Conservation (phyloP, 176 grass and related monocot species). For the Alopecurus myosuroides region DNA sequence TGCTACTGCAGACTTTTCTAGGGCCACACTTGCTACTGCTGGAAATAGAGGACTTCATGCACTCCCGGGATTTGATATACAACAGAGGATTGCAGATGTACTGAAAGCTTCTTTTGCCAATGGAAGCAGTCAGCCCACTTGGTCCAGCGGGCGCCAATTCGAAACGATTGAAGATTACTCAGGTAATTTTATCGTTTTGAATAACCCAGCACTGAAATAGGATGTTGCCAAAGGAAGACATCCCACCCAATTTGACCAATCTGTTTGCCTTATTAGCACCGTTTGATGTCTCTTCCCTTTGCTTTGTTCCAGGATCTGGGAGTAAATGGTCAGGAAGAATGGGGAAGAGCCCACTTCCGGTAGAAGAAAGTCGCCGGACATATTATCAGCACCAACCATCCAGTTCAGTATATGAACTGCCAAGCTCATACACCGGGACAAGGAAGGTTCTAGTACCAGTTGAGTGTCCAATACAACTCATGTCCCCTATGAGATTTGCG, state of each 20-base stretch:
- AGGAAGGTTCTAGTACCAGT: conserved; percentile 87
- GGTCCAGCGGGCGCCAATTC: conserved; percentile 34
- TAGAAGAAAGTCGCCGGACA: conserved; percentile 75
- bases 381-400: conserved; percentile 57
- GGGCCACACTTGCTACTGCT: conserved; percentile 39
- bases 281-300: neutral
- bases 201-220: neutral
- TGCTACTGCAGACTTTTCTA: conserved; percentile 43
- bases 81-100: conserved; percentile 40
- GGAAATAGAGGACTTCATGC: conserved; percentile 40
- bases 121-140: conserved; percentile 48
- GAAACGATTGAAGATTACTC: conserved; percentile 65
- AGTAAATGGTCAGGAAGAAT: conserved; percentile 44
- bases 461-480: conserved; percentile 22
- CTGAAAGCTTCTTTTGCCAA: conserved; percentile 52
- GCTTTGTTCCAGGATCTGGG: conserved; percentile 44
- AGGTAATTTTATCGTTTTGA: conserved; percentile 40
- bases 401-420: conserved; percentile 44
- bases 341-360: conserved; percentile 50
- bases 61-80: conserved; percentile 41
- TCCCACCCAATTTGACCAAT: neutral
- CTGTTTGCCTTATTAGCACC: neutral
- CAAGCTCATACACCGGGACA: conserved; percentile 44
- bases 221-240: neutral
- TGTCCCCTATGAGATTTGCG: neutral